phyloP scores from a whole-genome alignment of 257 asterid species.

The Galeopsis tetrahit region DNA sequence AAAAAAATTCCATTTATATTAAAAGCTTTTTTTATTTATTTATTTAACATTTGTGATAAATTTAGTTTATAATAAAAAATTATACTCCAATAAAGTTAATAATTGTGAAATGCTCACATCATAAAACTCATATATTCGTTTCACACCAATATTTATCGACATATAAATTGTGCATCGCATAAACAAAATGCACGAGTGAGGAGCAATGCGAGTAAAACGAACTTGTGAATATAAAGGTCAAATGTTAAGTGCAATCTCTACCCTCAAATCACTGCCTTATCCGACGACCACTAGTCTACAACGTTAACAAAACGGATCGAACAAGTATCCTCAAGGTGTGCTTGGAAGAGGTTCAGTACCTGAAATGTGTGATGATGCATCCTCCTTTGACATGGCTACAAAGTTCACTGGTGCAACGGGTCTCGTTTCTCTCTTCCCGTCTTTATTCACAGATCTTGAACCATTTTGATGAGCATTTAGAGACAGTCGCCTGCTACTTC shows the following conservation, averaged over 20 bases:
- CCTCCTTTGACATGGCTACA: constrained; percentile 77
- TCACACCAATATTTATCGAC: no score
- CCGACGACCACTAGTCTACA: constrained; percentile 25
- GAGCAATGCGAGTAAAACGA: not conserved
- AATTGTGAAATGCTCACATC: no score
- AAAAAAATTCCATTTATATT: no score
- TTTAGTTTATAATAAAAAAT: no score
- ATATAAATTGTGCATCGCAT: no score
- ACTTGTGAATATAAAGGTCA: not conserved
- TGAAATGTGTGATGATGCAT: constrained; percentile 43
- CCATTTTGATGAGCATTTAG: constrained; percentile 85
- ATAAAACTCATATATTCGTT: no score
- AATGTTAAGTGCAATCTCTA: constrained; percentile 25
- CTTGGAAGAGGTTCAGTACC: constrained; percentile 46
- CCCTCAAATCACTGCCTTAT: constrained; percentile 22
- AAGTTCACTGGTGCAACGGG: constrained; percentile 73
- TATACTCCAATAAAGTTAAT: no score
- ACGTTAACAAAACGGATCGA: not conserved
- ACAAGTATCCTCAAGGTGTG: constrained; percentile 39
- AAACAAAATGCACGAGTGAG: no score
- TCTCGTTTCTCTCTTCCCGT: constrained; percentile 72
- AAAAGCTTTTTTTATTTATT: no score
- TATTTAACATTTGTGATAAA: no score
- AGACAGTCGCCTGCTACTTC: constrained; percentile 76
- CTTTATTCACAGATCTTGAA: constrained; percentile 70